phyloP scores from a whole-genome alignment of 2,329 filamentous ascomycete genomes.

The Fusarium longipes region DNA sequence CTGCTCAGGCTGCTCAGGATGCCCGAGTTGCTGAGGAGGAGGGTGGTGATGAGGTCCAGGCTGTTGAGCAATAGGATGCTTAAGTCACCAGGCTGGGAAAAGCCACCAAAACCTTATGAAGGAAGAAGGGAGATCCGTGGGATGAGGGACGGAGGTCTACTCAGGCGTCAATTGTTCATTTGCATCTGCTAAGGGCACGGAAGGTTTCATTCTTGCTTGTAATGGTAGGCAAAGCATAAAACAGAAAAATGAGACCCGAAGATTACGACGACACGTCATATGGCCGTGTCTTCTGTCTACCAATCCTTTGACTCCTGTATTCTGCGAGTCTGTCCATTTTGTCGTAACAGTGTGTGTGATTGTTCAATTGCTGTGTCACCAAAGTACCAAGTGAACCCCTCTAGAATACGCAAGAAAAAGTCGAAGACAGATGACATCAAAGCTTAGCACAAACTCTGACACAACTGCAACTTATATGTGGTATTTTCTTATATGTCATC shows the following conservation, averaged over 20 bases:
- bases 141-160: conserved; percentile 52
- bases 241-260: conserved; percentile 51
- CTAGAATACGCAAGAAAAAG: too few relatives aligned
- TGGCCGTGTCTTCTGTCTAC: conserved; percentile 44
- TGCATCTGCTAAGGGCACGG: conserved; percentile 55
- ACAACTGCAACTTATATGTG: not conserved
- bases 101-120: conserved; percentile 40
- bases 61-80: conserved; percentile 55
- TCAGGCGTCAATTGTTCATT: conserved; percentile 58
- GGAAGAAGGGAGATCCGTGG: conserved; percentile 43
- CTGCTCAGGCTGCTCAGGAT: conserved; percentile 72
- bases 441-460: too few relatives aligned
- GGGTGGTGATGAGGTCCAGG: conserved; percentile 65
- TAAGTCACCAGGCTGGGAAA: conserved; percentile 40
- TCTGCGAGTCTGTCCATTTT: not conserved
- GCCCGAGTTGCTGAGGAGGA: conserved; percentile 70
- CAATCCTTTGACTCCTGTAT: conserved; percentile 15
- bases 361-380: not conserved
- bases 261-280: conserved; percentile 47
- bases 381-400: not conserved
- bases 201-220: conserved; percentile 55
- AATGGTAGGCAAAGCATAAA: conserved; percentile 53
- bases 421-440: not conserved
- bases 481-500: conserved; percentile 15
- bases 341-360: not conserved